Conservation (phyloP, 1,284 basidiomycete species). For the Rhizoctonia solani region DNA sequence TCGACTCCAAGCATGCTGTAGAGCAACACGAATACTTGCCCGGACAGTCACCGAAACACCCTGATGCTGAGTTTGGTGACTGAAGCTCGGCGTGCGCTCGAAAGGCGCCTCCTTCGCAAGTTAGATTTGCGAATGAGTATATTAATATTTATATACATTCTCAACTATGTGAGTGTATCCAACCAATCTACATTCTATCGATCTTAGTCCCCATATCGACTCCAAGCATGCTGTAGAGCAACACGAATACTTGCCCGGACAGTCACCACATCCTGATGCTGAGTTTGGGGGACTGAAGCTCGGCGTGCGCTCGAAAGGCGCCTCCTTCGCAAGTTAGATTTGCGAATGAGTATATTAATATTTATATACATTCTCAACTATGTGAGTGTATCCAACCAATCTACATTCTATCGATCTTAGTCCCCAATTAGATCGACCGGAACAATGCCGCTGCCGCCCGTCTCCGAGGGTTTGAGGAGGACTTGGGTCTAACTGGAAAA, state of each 20-base stretch:
- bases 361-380: slow-evolving; percentile 71
- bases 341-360: slow-evolving; percentile 65
- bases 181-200: slow-evolving; percentile 27
- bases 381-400: slow-evolving; percentile 47
- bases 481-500: slow-evolving; percentile 63
- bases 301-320: slow-evolving; percentile 52
- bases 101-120: slow-evolving; percentile 60
- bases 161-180: slow-evolving; percentile 60
- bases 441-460: slow-evolving; percentile 65
- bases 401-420: slow-evolving; percentile 20
- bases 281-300: slow-evolving; percentile 53
- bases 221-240: slow-evolving; percentile 5
- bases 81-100: slow-evolving; percentile 49
- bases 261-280: slow-evolving; percentile 26
- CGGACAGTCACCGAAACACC: not conserved
- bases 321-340: slow-evolving; percentile 64
- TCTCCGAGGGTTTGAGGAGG: slow-evolving; percentile 68
- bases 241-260: not conserved
- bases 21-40: not conserved
- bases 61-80: slow-evolving; percentile 48
- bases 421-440: slow-evolving; percentile 57
- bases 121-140: slow-evolving; percentile 68
- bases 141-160: slow-evolving; percentile 66
- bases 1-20: slow-evolving; percentile 11
- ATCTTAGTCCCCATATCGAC: not conserved